Conservation (phyloP, 352 stramenopile species). For the Phytophthora europaea region DNA sequence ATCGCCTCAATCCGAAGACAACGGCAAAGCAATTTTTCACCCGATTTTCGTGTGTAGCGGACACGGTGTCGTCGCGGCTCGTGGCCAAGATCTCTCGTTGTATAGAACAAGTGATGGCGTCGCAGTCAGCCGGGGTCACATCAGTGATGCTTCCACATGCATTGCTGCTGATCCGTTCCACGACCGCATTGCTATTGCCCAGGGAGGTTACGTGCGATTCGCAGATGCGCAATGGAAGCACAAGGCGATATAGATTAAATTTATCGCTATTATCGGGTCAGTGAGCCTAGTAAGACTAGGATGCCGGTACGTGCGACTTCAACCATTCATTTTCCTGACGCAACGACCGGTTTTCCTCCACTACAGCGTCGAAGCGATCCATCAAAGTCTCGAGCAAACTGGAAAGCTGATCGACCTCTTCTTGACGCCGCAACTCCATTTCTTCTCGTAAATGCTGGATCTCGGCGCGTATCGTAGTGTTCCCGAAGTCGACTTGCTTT, state of each 20-base stretch:
- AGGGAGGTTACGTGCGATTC: constrained; percentile 34
- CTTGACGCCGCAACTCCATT: constrained; percentile 47
- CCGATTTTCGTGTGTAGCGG: constrained; percentile 55
- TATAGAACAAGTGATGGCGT: constrained; percentile 49
- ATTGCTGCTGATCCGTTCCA: constrained; percentile 49
- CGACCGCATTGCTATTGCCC: constrained; percentile 46
- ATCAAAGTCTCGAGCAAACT: constrained; percentile 47
- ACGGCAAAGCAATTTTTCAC: constrained; percentile 56
- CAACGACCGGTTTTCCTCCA: constrained; percentile 50
- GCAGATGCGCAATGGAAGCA: constrained; percentile 39
- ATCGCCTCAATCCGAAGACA: constrained; percentile 21
- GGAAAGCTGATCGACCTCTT: constrained; percentile 51
- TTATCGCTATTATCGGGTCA: constrained; percentile 9
- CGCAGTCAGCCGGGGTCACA: constrained; percentile 46
- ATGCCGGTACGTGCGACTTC: constrained; percentile 42
- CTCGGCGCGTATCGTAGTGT: constrained; percentile 38
- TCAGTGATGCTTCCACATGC: constrained; percentile 40
- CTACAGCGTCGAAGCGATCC: constrained; percentile 46
- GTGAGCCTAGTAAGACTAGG: constrained; percentile 5
- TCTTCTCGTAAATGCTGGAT: constrained; percentile 51
- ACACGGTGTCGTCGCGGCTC: constrained; percentile 39
- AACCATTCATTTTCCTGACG: constrained; percentile 55
- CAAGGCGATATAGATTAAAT: constrained; percentile 11
- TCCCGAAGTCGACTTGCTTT: constrained; percentile 6
- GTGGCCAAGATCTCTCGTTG: constrained; percentile 47